These are phyloP conservation scores for Sisymbrium irio DNA, from an alignment of 345 rosid genomes.

Conservation along the genomic window DNA sequence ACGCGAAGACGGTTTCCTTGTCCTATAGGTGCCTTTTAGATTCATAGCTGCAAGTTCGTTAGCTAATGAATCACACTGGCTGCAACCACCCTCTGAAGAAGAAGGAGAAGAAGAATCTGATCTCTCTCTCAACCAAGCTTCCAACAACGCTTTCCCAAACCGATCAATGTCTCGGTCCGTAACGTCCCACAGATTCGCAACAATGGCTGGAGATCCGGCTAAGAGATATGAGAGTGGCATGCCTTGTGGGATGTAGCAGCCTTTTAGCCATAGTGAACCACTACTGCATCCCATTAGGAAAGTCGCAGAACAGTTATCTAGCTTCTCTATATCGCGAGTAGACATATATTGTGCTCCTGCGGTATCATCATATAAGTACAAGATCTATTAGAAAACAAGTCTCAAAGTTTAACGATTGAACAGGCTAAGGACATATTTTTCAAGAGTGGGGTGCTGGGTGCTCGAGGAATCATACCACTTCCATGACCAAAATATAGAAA, in stretches of 20 bases:
- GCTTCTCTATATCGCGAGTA: slow-evolving; percentile 60
- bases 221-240: slow-evolving; percentile 62
- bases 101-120: slow-evolving; percentile 33
- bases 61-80: slow-evolving; percentile 43
- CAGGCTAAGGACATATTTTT: neutral
- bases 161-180: slow-evolving; percentile 92
- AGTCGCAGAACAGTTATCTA: slow-evolving; percentile 77
- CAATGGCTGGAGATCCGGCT: slow-evolving; percentile 79
- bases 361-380: slow-evolving; percentile 11
- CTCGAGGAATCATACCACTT: slow-evolving; percentile 58
- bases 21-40: slow-evolving; percentile 37
- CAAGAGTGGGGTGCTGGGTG: slow-evolving; percentile 1
- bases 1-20: slow-evolving; percentile 43
- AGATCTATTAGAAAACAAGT: slow-evolving; percentile 3
- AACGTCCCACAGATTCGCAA: slow-evolving; percentile 93
- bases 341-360: slow-evolving; percentile 79
- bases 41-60: slow-evolving; percentile 55
- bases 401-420: neutral
- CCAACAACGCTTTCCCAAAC: slow-evolving; percentile 74
- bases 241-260: slow-evolving; percentile 79
- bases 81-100: slow-evolving; percentile 31
- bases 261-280: slow-evolving; percentile 66
- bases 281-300: slow-evolving; percentile 95
- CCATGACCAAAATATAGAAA: slow-evolving; percentile 93
- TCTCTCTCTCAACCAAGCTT: slow-evolving; percentile 77